Evolutionary conservation across 202 grass and related monocot genomes (phyloP).

Genomic region (Setaria viridis): DNA sequence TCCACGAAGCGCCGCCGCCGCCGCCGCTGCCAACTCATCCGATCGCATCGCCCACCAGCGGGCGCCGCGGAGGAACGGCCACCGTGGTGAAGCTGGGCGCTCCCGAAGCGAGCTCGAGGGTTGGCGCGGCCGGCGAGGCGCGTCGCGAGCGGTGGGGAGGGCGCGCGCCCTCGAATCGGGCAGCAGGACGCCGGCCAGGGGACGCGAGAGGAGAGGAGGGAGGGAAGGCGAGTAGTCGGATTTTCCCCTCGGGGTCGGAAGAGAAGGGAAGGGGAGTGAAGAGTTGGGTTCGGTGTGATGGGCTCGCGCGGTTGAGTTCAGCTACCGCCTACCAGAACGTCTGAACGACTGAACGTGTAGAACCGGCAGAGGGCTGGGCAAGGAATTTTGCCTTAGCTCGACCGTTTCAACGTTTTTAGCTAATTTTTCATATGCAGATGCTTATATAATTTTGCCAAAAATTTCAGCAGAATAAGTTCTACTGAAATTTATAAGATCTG

Average conservation of each 20-base stretch:
- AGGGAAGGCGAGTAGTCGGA: neutral
- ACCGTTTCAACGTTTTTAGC: too few relatives aligned
- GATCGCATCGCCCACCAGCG: constrained; percentile 67
- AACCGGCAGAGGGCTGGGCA: too few relatives aligned
- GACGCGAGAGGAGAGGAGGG: neutral
- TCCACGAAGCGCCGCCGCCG: constrained; percentile 41
- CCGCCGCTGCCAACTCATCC: constrained; percentile 69
- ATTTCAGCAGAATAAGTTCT: too few relatives aligned
- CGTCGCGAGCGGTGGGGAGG: neutral
- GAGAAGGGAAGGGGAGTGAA: neutral
- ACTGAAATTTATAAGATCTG: too few relatives aligned
- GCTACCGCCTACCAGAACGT: neutral
- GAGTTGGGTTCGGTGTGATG: constrained; percentile 20
- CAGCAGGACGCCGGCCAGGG: constrained; percentile 9
- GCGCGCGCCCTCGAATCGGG: constrained; percentile 37
- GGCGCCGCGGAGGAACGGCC: constrained; percentile 35
- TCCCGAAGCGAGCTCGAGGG: constrained; percentile 24
- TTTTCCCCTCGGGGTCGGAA: constrained; percentile 4
- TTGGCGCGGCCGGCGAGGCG: constrained; percentile 1
- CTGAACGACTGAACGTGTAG: neutral
- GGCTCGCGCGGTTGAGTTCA: constrained; percentile 29
- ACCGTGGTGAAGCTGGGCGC: constrained; percentile 31
- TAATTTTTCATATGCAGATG: too few relatives aligned
- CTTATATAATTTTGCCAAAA: too few relatives aligned
- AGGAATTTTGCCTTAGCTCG: too few relatives aligned